Evolutionary conservation across 148 eudicot species (phyloP).

Genomic region (Heliosperma pusillum): DNA sequence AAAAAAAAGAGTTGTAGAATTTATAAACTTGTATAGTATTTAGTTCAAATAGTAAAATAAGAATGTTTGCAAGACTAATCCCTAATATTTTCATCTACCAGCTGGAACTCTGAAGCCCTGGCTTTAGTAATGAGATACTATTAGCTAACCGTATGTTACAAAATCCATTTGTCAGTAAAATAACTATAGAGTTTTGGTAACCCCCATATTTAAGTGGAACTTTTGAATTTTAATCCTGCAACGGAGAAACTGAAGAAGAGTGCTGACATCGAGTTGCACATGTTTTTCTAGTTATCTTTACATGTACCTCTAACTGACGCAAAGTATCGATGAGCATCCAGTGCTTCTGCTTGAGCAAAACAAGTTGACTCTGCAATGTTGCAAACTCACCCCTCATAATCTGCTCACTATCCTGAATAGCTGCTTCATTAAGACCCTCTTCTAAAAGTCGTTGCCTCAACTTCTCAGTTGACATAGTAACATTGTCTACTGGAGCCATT

Average conservation of each 20-base stretch:
- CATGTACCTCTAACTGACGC: slow-evolving; percentile 83
- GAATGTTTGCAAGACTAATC: background rate
- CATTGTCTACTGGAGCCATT: slow-evolving; percentile 57
- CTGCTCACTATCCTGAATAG: slow-evolving; percentile 69
- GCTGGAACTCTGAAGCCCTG: background rate
- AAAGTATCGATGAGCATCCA: slow-evolving; percentile 63
- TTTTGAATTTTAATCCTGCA: background rate
- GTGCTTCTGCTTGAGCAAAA: slow-evolving; percentile 76
- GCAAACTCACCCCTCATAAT: slow-evolving; percentile 75
- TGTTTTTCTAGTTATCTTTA: slow-evolving; percentile 28
- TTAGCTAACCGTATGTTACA: slow-evolving; percentile 4
- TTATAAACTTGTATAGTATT: background rate
- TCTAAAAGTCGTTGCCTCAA: slow-evolving; percentile 62
- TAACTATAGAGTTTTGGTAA: background rate
- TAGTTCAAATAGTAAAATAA: background rate
- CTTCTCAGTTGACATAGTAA: slow-evolving; percentile 60
- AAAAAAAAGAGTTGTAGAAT: background rate
- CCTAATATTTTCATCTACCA: background rate
- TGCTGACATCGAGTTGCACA: slow-evolving; percentile 29
- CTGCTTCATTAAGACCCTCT: slow-evolving; percentile 68
- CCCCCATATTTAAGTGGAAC: slow-evolving; percentile 4
- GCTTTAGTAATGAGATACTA: background rate
- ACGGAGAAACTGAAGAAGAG: slow-evolving; percentile 41
- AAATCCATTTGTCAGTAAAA: background rate
- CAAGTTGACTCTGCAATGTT: slow-evolving; percentile 60